Conservation (phyloP, 352 stramenopile genomes). For the Phytophthora citricola region DNA sequence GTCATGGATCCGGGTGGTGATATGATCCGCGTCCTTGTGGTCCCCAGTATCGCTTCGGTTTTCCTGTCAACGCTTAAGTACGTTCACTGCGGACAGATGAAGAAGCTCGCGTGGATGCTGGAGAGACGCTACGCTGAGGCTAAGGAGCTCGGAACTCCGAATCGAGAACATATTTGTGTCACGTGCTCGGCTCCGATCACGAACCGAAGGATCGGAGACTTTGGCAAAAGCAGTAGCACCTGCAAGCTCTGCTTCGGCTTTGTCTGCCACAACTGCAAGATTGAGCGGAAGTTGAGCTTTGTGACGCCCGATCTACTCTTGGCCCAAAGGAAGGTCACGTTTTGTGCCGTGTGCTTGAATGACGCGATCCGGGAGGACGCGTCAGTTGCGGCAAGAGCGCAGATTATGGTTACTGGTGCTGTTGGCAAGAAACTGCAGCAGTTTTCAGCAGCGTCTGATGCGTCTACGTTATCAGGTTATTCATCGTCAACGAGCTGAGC, state of each 20-base stretch:
- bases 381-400: constrained; percentile 22
- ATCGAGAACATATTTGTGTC: constrained; percentile 40
- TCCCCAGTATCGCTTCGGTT: constrained; percentile 40
- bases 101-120: constrained; percentile 63
- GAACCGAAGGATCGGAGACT: constrained; percentile 25
- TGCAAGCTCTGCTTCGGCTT: constrained; percentile 47
- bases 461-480: constrained; percentile 25
- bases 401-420: constrained; percentile 23
- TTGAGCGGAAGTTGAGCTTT: constrained; percentile 44
- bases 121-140: constrained; percentile 37
- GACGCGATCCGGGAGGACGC: constrained; percentile 36
- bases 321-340: constrained; percentile 37
- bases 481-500: constrained; percentile 15
- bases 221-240: constrained; percentile 38
- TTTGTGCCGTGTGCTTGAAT: constrained; percentile 45
- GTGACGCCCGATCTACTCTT: constrained; percentile 41
- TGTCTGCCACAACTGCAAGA: constrained; percentile 41
- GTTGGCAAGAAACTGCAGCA: constrained; percentile 17
- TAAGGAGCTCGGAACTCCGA: constrained; percentile 35
- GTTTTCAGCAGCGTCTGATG: constrained; percentile 13
- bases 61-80: constrained; percentile 38
- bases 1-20: constrained; percentile 37
- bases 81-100: constrained; percentile 54
- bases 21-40: constrained; percentile 34
- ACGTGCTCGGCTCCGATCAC: constrained; percentile 30